Evolutionary conservation across 768 basidiomycete species (phyloP).

Genomic region (Lactifluus piperatus): DNA sequence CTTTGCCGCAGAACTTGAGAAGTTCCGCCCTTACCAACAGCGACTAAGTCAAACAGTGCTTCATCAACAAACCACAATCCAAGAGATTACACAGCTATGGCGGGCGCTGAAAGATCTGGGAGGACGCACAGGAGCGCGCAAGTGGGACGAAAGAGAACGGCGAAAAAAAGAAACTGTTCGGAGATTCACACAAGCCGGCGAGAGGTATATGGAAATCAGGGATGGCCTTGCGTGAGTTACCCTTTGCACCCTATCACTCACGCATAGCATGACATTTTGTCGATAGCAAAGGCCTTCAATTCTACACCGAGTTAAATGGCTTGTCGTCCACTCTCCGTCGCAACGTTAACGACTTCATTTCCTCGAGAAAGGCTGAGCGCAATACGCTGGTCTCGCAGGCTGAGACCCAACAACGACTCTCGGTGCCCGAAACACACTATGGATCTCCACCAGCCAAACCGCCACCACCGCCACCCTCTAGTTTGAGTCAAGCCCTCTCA

Average conservation of each 20-base stretch:
- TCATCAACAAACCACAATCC: constrained; percentile 62
- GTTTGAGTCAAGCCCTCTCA: constrained; percentile 44
- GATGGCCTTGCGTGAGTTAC: constrained; percentile 70
- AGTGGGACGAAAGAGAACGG: constrained; percentile 78
- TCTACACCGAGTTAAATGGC: constrained; percentile 74
- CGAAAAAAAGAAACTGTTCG: constrained; percentile 66
- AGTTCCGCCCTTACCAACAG: constrained; percentile 87
- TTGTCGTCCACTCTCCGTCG: constrained; percentile 49
- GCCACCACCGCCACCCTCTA: constrained; percentile 21
- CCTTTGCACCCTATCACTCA: constrained; percentile 7
- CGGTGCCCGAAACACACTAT: constrained; percentile 27
- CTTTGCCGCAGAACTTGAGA: constrained; percentile 91
- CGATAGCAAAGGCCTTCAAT: constrained; percentile 76
- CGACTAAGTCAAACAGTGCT: constrained; percentile 70
- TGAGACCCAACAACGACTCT: constrained; percentile 61
- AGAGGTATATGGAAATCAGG: constrained; percentile 79
- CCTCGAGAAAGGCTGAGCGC: constrained; percentile 58
- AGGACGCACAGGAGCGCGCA: constrained; percentile 66
- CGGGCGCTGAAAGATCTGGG: constrained; percentile 63
- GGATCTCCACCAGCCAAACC: constrained; percentile 30
- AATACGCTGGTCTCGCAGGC: constrained; percentile 57
- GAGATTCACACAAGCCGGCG: constrained; percentile 66
- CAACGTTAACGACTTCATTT: constrained; percentile 54
- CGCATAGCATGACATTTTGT: constrained; percentile 2
- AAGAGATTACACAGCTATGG: constrained; percentile 71